A percentile compares a stretch with the other conserved stretches of the same genome.
These are phyloP conservation scores for Trypanosoma caninum DNA, from an alignment of 208 protist species.

Conservation along the genomic window DNA sequence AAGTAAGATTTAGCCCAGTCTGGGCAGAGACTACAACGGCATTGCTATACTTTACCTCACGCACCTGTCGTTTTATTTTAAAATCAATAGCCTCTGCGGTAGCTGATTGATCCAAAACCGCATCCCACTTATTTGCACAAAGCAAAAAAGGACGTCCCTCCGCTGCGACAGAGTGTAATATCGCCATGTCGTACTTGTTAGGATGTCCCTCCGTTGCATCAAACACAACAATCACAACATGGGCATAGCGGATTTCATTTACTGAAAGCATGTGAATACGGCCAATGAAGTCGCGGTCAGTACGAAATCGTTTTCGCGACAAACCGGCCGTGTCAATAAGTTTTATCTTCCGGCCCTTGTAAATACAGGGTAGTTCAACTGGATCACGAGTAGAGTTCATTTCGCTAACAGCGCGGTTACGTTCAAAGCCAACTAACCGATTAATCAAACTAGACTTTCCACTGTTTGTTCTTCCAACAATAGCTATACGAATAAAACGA, in stretches of 20 bases:
- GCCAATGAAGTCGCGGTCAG: slow-evolving; percentile 79
- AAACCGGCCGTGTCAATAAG: slow-evolving; percentile 90
- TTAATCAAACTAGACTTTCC: slow-evolving; percentile 94
- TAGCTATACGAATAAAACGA: slow-evolving; percentile 84
- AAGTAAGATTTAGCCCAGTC: slow-evolving; percentile 82
- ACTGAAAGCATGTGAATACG: slow-evolving; percentile 73
- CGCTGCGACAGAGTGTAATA: slow-evolving; percentile 77
- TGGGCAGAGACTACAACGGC: slow-evolving; percentile 88
- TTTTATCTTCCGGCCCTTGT: slow-evolving; percentile 84
- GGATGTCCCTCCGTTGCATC: slow-evolving; percentile 91
- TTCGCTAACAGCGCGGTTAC: slow-evolving; percentile 74
- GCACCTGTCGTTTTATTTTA: slow-evolving; percentile 90
- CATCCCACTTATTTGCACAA: slow-evolving; percentile 93
- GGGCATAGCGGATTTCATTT: slow-evolving; percentile 80
- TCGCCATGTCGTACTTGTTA: slow-evolving; percentile 91
- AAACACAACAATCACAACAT: slow-evolving; percentile 89
- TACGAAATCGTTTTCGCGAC: slow-evolving; percentile 63
- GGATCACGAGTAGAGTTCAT: slow-evolving; percentile 91
- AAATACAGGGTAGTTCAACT: slow-evolving; percentile 84
- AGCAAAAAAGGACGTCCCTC: slow-evolving; percentile 88
- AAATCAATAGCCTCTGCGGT: slow-evolving; percentile 92
- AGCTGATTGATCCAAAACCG: slow-evolving; percentile 81
- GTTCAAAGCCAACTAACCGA: slow-evolving; percentile 89
- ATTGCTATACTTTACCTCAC: slow-evolving; percentile 88
- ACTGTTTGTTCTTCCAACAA: slow-evolving; percentile 92